Evolutionary conservation across 2,329 filamentous ascomycete genomes (phyloP).

Genomic region (Plenodomus tracheiphilus): DNA sequence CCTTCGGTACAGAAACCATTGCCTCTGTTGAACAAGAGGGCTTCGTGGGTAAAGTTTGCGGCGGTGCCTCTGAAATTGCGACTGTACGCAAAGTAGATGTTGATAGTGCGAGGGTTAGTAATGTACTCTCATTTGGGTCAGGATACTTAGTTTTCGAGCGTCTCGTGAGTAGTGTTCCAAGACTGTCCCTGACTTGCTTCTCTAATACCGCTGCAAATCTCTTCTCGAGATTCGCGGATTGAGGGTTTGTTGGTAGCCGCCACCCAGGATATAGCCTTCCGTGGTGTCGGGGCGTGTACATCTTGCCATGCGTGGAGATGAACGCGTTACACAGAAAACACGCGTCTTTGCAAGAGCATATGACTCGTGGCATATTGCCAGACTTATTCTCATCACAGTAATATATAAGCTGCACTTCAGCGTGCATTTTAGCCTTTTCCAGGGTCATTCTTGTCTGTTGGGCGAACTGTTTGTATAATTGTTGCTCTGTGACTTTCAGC

Average conservation of each 20-base stretch:
- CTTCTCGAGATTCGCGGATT: conserved; percentile 3
- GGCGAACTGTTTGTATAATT: conserved; percentile 10
- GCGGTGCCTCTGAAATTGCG: conserved; percentile 1
- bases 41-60: not conserved
- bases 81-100: conserved; percentile 10
- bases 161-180: not conserved
- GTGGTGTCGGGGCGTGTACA: conserved; percentile 49
- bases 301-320: conserved; percentile 48
- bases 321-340: conserved; percentile 58
- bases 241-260: conserved; percentile 44
- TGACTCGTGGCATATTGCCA: conserved; percentile 45
- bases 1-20: not conserved
- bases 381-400: conserved; percentile 36
- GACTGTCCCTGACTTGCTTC: conserved; percentile 4
- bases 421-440: conserved; percentile 45
- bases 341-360: conserved; percentile 55
- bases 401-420: conserved; percentile 55
- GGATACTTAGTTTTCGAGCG: conserved; percentile 13
- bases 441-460: conserved; percentile 12
- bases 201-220: conserved; percentile 10
- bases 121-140: conserved; percentile 19
- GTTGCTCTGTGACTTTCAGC: conserved; percentile 3
- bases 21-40: not conserved
- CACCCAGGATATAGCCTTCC: conserved; percentile 52
- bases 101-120: conserved; percentile 12